Conservation (phyloP, 768 basidiomycete genomes). For the Hygrocybe punicea region DNA sequence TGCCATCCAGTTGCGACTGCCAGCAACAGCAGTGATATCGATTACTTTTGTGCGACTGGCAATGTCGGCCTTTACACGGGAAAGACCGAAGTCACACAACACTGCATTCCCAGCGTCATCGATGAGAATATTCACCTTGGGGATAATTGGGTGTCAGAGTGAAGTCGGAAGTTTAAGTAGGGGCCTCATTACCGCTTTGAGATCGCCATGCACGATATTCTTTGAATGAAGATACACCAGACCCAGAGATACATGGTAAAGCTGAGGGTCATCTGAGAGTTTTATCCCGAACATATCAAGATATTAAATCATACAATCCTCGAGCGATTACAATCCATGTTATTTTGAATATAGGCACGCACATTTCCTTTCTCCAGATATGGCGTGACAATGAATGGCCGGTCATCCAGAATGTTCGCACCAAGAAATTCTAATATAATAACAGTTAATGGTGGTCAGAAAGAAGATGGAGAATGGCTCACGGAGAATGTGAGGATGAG, state of each 20-base stretch:
- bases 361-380: no score
- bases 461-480: constrained; percentile 2
- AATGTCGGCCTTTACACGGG: constrained; percentile 25
- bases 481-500: constrained; percentile 25
- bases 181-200: constrained; percentile 20
- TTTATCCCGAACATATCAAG: no score
- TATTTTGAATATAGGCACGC: no score
- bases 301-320: no score
- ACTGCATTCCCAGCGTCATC: constrained; percentile 22
- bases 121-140: constrained; percentile 22
- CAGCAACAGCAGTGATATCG: constrained; percentile 1
- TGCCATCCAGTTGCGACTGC: constrained; percentile 30
- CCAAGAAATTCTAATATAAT: constrained; percentile 21
- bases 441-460: not conserved
- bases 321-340: no score
- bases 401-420: no score
- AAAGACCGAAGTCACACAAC: constrained; percentile 28
- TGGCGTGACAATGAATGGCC: no score
- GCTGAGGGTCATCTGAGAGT: no score
- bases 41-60: constrained; percentile 14
- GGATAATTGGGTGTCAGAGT: not conserved
- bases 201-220: constrained; percentile 27
- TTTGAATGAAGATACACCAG: no score
- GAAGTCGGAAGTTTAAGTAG: not conserved
- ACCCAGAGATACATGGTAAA: no score